Percentiles rank a stretch among this genome's conserved stretches.
Evolutionary conservation across 2,329 filamentous ascomycete genomes (phyloP).

Genomic region (Pseudovirgaria hyperparasitica): DNA sequence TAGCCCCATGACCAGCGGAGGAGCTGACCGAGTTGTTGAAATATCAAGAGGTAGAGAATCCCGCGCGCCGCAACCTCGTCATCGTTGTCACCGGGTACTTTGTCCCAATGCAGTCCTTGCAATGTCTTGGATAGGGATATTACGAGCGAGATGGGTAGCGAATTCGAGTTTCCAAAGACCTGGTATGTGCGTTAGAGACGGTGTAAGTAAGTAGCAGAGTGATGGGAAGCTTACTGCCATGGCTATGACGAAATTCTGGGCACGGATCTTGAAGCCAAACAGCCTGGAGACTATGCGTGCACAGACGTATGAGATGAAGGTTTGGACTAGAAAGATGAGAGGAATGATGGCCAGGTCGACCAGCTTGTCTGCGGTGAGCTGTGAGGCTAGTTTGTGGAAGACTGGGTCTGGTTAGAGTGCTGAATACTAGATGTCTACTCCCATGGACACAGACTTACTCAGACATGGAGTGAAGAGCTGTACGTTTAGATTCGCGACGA

Average conservation of each 20-base stretch:
- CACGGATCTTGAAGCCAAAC: slow-evolving; percentile 72
- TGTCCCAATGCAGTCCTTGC: slow-evolving; percentile 85
- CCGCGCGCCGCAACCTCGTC: slow-evolving; percentile 88
- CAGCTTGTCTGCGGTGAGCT: slow-evolving; percentile 84
- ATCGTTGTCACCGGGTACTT: slow-evolving; percentile 82
- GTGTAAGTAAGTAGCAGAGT: slow-evolving; percentile 2
- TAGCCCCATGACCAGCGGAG: slow-evolving; percentile 98
- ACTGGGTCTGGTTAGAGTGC: slow-evolving; percentile 38
- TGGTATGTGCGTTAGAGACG: slow-evolving; percentile 20
- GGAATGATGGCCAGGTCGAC: slow-evolving; percentile 86
- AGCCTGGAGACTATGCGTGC: slow-evolving; percentile 57
- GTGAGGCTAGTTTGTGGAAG: slow-evolving; percentile 91
- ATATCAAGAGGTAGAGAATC: slow-evolving; percentile 90
- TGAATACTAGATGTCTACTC: neutral
- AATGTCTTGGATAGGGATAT: slow-evolving; percentile 88
- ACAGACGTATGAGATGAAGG: slow-evolving; percentile 70
- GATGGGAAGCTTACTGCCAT: slow-evolving; percentile 55
- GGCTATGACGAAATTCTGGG: slow-evolving; percentile 86
- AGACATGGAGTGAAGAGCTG: slow-evolving; percentile 94
- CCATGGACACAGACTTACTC: slow-evolving; percentile 44
- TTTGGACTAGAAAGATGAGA: slow-evolving; percentile 85
- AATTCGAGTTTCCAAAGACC: slow-evolving; percentile 97
- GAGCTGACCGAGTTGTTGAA: slow-evolving; percentile 91
- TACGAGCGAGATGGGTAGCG: slow-evolving; percentile 89
- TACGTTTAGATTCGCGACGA: slow-evolving; percentile 91